Percentiles rank a stretch among this genome's conserved stretches.
Evolutionary conservation across 164 flowering plant species (phyloP).

Genomic region (Magnolia changhungtana): DNA sequence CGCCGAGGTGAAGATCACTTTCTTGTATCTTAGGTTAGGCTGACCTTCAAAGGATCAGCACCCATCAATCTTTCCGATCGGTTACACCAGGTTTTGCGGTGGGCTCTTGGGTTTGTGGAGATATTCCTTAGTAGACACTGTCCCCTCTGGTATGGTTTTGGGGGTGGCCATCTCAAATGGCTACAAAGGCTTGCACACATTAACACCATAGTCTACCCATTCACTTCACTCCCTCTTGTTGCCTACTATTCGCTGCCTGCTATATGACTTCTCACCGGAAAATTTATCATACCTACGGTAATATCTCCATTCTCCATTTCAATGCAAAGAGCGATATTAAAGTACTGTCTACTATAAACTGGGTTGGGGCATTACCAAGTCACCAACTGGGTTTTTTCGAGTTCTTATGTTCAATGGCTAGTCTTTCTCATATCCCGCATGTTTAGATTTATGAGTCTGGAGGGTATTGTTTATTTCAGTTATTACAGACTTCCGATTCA

Average conservation of each 20-base stretch:
- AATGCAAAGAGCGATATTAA: background rate
- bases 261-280: slow-evolving; percentile 93
- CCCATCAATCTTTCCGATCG: slow-evolving; percentile 96
- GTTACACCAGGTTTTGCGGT: slow-evolving; percentile 90
- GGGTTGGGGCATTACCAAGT: too few relatives aligned
- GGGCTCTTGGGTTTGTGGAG: slow-evolving; percentile 98
- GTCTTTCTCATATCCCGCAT: background rate
- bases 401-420: background rate
- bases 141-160: slow-evolving; percentile 94
- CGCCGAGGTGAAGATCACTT: slow-evolving; percentile 99
- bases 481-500: background rate
- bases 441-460: background rate
- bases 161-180: slow-evolving; percentile 92
- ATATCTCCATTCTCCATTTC: slow-evolving; percentile 15
- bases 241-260: slow-evolving; percentile 92
- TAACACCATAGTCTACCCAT: slow-evolving; percentile 94
- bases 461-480: background rate
- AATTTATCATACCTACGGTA: slow-evolving; percentile 98
- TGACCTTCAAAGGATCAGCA: slow-evolving; percentile 99
- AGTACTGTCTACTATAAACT: too few relatives aligned
- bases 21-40: slow-evolving; percentile 92
- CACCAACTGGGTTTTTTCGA: background rate
- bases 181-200: slow-evolving; percentile 89
- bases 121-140: slow-evolving; percentile 95
- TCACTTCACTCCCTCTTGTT: slow-evolving; percentile 90